Conservation (phyloP, 257 asterid genomes). For the Solanum infundibuliforme region DNA sequence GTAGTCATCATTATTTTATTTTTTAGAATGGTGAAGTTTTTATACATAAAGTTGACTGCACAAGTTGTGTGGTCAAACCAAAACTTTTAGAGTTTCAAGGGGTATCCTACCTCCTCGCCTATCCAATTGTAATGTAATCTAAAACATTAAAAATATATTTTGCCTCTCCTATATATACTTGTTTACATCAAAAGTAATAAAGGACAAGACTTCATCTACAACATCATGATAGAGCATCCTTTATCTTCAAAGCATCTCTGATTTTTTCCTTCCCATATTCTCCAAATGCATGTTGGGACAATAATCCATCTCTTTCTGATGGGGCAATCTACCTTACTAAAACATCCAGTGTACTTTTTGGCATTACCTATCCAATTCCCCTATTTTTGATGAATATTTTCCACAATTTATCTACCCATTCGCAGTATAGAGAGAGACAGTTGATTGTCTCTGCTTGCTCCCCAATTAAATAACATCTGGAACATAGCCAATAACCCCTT, state of each 20-base stretch:
- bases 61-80: background rate
- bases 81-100: background rate
- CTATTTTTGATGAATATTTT: background rate
- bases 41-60: background rate
- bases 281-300: background rate
- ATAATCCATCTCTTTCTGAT: background rate
- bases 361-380: background rate
- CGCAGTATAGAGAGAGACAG: background rate
- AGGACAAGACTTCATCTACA: background rate
- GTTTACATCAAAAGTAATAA: background rate
- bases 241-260: background rate
- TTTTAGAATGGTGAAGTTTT: background rate
- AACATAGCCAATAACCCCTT: background rate
- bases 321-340: background rate
- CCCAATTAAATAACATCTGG: background rate
- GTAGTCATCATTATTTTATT: background rate
- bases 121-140: background rate
- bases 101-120: background rate
- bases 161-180: background rate
- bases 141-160: background rate
- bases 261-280: background rate
- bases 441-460: background rate
- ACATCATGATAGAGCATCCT: background rate
- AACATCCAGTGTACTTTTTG: background rate
- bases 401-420: background rate